Conservation (phyloP, 1,284 basidiomycete species). For the Puccinia brachypodii region DNA sequence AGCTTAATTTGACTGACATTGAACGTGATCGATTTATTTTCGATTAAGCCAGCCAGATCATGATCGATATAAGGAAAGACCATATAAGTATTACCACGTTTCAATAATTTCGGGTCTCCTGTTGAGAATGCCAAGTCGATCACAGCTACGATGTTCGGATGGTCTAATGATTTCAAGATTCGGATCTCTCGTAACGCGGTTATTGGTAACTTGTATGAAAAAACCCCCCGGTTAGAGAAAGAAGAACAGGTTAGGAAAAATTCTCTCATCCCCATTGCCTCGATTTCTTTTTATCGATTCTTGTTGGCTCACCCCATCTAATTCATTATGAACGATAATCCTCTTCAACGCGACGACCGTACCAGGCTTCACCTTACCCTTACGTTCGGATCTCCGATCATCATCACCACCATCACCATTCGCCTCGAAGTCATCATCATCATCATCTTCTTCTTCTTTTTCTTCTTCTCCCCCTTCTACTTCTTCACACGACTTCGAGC, state of each 20-base stretch:
- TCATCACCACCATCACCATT: no score
- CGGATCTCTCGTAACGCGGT: conserved; percentile 98
- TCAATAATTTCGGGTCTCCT: conserved; percentile 57
- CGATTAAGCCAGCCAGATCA: conserved; percentile 88
- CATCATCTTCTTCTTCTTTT: conserved; percentile 27
- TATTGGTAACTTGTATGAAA: conserved; percentile 65
- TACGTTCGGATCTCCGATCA: conserved; percentile 25
- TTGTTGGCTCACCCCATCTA: conserved; percentile 71
- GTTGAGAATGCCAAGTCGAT: conserved; percentile 76
- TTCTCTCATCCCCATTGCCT: no score
- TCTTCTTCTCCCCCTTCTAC: no score
- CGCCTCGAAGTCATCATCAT: conserved; percentile 15
- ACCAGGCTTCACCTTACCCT: conserved; percentile 55
- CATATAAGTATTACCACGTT: conserved; percentile 77
- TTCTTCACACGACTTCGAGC: not conserved
- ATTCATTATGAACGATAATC: conserved; percentile 93
- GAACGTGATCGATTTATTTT: conserved; percentile 67
- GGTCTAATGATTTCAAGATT: conserved; percentile 83
- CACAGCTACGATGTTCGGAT: conserved; percentile 81
- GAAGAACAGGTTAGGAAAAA: not conserved
- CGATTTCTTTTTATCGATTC: not conserved
- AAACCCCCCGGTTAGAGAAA: not conserved
- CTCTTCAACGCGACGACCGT: conserved; percentile 82
- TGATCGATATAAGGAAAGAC: conserved; percentile 99
- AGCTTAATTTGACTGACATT: conserved; percentile 72